phyloP scores from a whole-genome alignment of 2,329 filamentous ascomycete species.

The Colletotrichum spaethianum region DNA sequence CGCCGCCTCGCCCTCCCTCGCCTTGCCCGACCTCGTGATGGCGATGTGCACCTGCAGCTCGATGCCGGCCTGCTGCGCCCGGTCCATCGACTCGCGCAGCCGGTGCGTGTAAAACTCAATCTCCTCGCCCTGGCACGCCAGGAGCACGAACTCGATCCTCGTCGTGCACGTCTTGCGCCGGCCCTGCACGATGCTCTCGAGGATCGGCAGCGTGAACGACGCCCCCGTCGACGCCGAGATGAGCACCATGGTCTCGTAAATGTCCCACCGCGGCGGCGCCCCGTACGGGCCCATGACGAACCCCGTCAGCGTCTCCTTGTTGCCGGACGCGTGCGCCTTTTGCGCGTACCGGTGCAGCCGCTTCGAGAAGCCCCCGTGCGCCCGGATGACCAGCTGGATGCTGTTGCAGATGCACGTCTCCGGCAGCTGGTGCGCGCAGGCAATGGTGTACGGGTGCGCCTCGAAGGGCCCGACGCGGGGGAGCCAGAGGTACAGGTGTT shows the following conservation, averaged over 20 bases:
- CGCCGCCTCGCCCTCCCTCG: slow-evolving; percentile 44
- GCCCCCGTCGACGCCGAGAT: slow-evolving; percentile 75
- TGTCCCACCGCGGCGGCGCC: slow-evolving; percentile 67
- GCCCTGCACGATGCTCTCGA: slow-evolving; percentile 66
- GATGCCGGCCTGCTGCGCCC: slow-evolving; percentile 60
- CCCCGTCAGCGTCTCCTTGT: slow-evolving; percentile 53
- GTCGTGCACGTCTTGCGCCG: slow-evolving; percentile 62
- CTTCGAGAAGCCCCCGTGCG: slow-evolving; percentile 70
- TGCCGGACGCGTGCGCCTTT: slow-evolving; percentile 22
- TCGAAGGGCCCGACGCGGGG: slow-evolving; percentile 68
- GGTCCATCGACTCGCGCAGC: slow-evolving; percentile 60
- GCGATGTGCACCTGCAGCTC: slow-evolving; percentile 68
- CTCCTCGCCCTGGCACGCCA: slow-evolving; percentile 67
- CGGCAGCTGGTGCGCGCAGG: slow-evolving; percentile 65
- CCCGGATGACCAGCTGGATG: slow-evolving; percentile 70
- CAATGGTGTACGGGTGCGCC: slow-evolving; percentile 74
- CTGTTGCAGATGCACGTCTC: slow-evolving; percentile 71
- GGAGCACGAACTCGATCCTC: slow-evolving; percentile 67
- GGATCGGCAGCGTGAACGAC: slow-evolving; percentile 72
- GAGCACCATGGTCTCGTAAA: slow-evolving; percentile 72
- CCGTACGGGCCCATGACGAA: slow-evolving; percentile 72
- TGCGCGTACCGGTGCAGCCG: slow-evolving; percentile 60
- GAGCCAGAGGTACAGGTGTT: slow-evolving; percentile 74
- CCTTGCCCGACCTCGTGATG: slow-evolving; percentile 59
- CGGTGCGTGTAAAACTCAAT: slow-evolving; percentile 69